These are phyloP conservation scores for Saturnispora hagleri DNA, from an alignment of 805 yeast species.

Conservation along the genomic window DNA sequence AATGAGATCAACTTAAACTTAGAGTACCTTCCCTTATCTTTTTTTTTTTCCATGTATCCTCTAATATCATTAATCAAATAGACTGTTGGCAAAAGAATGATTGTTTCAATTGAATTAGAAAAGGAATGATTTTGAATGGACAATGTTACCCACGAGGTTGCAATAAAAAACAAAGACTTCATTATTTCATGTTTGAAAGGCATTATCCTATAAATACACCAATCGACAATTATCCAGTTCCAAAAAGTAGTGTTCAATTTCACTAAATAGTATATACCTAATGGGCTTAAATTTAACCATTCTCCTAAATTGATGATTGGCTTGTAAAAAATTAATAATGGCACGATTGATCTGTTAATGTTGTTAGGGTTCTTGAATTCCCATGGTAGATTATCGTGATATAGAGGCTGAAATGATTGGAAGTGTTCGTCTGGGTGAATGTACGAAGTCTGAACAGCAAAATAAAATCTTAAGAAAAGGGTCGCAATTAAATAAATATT, in stretches of 20 bases:
- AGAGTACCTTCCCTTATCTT: neutral
- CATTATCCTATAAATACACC: constrained; percentile 23
- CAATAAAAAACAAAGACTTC: constrained; percentile 39
- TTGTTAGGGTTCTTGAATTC: constrained; percentile 46
- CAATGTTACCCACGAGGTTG: constrained; percentile 61
- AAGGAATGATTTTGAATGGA: constrained; percentile 80
- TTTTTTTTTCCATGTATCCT: constrained; percentile 11
- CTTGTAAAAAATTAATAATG: constrained; percentile 59
- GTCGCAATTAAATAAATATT: constrained; percentile 33
- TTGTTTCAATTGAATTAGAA: constrained; percentile 78
- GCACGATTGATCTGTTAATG: constrained; percentile 66
- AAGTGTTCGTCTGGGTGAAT: constrained; percentile 98
- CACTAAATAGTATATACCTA: constrained; percentile 42
- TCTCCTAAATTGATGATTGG: constrained; percentile 44
- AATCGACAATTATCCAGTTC: constrained; percentile 27
- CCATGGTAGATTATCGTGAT: constrained; percentile 62
- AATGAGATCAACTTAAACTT: constrained; percentile 17
- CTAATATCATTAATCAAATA: constrained; percentile 36
- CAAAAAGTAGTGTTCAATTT: constrained; percentile 37
- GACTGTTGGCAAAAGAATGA: constrained; percentile 40
- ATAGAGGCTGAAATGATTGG: constrained; percentile 75
- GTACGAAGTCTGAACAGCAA: constrained; percentile 68
- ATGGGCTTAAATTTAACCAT: constrained; percentile 31
- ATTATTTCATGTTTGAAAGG: constrained; percentile 28
- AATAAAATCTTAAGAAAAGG: constrained; percentile 40